Base-by-base conservation (phyloP, 1,139 yeast species). In the Taphrina deformans region DNA sequence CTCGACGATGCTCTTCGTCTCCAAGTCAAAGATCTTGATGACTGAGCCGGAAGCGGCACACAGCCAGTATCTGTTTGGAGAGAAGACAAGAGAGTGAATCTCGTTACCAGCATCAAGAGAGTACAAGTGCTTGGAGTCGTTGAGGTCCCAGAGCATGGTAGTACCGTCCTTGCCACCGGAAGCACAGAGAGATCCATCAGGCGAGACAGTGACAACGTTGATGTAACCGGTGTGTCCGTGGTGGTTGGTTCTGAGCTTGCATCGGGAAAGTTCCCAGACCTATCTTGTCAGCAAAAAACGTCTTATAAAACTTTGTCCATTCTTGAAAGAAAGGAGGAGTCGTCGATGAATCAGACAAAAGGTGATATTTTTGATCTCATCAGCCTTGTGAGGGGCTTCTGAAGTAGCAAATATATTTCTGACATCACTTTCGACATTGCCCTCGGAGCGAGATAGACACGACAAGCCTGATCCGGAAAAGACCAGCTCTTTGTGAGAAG, bases 1-100 rank as follows among this genome's bases (percentile, higher is more conserved):
- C 79, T 93, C 99, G 82, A 92, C 91, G 80, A 92, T 85, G 76
- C 84, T 83, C 84, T 96, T 88, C 84, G 89, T 93, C 84, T 91
- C 96, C 80, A 93, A 88, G 87, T 92, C 91, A 90, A 87, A 93
- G 86, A 95, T 88, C 91, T 91, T 92, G 85, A 95, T 90, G 78
- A 97, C 95, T 74, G 97, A 83, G 74, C 97, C 84, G 76, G 99
- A 93, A 78, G 99, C 99, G 83, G 98, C 99, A 80, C 97, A 95
- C 81, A 95, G 89, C 99, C 99, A 93, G 95, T 90, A 95, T 88
- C 99, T 92, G 96, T 90, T 89, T 83, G 99, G 99, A 80, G 99
- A 92, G 96, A 93, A 95, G 77, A 97, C 96, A 79, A 93, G 87
- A 79, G 97, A 95, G 82, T 89, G 90, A 76, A 95, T 93, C 85